Evolutionary conservation across 768 basidiomycete genomes (phyloP).

Genomic region (Calocybe cyanea): DNA sequence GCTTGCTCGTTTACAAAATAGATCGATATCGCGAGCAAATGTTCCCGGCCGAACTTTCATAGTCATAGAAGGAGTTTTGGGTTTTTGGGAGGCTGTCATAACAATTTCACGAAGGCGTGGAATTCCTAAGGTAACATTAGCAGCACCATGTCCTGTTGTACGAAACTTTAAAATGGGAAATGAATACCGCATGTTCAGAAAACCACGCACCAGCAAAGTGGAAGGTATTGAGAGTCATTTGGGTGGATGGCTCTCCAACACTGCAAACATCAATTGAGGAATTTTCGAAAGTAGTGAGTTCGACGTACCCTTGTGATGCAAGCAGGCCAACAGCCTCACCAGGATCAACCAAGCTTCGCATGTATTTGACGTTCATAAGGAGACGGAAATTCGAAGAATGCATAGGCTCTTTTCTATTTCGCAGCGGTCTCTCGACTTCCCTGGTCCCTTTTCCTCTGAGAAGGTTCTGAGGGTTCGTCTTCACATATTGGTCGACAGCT

Average conservation of each 20-base stretch:
- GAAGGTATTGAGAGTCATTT: conserved; percentile 99
- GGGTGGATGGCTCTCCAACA: conserved; percentile 97
- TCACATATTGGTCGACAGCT: conserved; percentile 74
- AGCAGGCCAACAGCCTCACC: conserved; percentile 98
- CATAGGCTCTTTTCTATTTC: conserved; percentile 44
- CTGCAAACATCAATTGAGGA: conserved; percentile 38
- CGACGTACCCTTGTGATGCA: conserved; percentile 94
- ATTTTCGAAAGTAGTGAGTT: background rate
- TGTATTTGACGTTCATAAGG: conserved; percentile 89
- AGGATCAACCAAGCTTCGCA: conserved; percentile 91
- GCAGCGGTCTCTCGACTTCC: conserved; percentile 22
- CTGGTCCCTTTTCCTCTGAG: conserved; percentile 33
- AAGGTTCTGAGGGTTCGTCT: conserved; percentile 59
- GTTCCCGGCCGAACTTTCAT: conserved; percentile 63
- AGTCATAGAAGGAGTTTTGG: conserved; percentile 96
- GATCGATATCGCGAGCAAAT: conserved; percentile 51
- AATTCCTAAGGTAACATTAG: conserved; percentile 98
- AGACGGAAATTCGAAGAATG: conserved; percentile 62
- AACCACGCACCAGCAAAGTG: conserved; percentile 84
- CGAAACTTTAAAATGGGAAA: conserved; percentile 2
- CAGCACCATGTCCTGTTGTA: conserved; percentile 91
- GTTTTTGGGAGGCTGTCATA: conserved; percentile 95
- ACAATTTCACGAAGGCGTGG: conserved; percentile 98
- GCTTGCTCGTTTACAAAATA: conserved; percentile 88
- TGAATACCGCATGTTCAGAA: background rate